Evolutionary conservation across 2,329 filamentous ascomycete genomes (phyloP), one percentile per base, ranked within the genome.

Genomic region (Helminthosporium solani): DNA sequence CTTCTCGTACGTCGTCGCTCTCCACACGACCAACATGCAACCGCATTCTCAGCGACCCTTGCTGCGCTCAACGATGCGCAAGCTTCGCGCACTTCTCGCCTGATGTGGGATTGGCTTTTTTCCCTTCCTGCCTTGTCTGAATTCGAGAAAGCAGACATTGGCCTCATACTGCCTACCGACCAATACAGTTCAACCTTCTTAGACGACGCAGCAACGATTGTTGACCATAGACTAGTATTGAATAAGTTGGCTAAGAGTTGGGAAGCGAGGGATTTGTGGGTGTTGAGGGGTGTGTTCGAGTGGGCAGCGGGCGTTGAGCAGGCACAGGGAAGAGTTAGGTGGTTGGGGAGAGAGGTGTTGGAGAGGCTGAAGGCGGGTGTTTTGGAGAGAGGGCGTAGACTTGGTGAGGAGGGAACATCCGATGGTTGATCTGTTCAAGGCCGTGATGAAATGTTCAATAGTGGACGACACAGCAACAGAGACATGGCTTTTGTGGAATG

Each of bases 31-130:
- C 79, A 78, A 7, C 78, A 82, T 7, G 70, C 72, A n/a, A 79
- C 78, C 0, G 70, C 78, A n/a, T 95, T 96, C 66, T 78, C 81
- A 4, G 84, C 87, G 0, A 89, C 89, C 0, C 77, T 95, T 12
- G 79, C 85, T 2, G 87, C 88, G 0, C 77, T 95, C 21, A 88
- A 87, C 46, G 81, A 85, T 51, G 73, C 74, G 0, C 76, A 81
- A 49, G 62, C 63, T 2, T 55, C 54, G 0, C 67, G 63, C 42
- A 61, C 58, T 0, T 52, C 54, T 2, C 61, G 66, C 53, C 70
- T 74, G 31, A 68, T 87, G 0, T 81, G 92, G 60, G 83, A 86
- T 50, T 92, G 88, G 86, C 64, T 96, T 1, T 89, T 95, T 64
- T 71, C 76, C 1, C 77, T 90, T 0, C 75, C 79, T 0, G 53